Evolutionary conservation across 1,139 yeast genomes (phyloP).

Genomic region (Protomyces macrosporus): DNA sequence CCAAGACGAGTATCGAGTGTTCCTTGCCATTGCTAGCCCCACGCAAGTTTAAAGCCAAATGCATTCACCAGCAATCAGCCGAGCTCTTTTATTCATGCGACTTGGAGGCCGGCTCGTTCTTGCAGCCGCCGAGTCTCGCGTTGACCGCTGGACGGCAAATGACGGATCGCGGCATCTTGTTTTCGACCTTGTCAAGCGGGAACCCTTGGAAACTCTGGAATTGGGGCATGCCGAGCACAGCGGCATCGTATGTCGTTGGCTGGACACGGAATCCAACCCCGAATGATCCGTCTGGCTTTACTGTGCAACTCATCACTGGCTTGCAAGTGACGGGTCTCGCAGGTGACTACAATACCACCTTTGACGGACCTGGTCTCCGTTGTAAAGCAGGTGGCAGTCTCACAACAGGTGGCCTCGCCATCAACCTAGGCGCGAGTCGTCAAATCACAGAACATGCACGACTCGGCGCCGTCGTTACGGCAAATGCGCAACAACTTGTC

Average conservation of each 20-base stretch:
- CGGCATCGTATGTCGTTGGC: conserved; percentile 21
- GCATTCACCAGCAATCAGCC: conserved; percentile 18
- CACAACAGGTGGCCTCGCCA: conserved; percentile 22
- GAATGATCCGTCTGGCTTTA: conserved; percentile 11
- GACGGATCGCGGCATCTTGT: conserved; percentile 19
- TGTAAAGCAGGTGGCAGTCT: conserved; percentile 22
- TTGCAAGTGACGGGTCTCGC: conserved; percentile 20
- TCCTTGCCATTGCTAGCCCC: conserved; percentile 13
- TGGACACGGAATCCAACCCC: conserved; percentile 17
- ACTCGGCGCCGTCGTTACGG: conserved; percentile 10
- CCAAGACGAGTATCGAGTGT: conserved; percentile 21
- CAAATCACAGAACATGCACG: conserved; percentile 22
- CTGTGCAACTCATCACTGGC: conserved; percentile 24
- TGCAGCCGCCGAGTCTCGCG: conserved; percentile 23
- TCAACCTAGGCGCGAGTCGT: conserved; percentile 17
- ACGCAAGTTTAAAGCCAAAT: conserved; percentile 13
- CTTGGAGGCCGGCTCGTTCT: conserved; percentile 3
- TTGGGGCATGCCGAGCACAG: conserved; percentile 17
- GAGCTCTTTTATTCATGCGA: conserved; percentile 17
- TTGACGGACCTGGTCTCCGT: conserved; percentile 8
- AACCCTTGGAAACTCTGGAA: conserved; percentile 17
- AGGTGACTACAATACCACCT: conserved; percentile 15
- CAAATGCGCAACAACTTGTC: conserved; percentile 14
- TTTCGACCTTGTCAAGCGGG: conserved; percentile 22
- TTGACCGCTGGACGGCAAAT: conserved; percentile 22